phyloP scores from a whole-genome alignment of 148 eudicot genomes.

The Amaranthus cruentus region DNA sequence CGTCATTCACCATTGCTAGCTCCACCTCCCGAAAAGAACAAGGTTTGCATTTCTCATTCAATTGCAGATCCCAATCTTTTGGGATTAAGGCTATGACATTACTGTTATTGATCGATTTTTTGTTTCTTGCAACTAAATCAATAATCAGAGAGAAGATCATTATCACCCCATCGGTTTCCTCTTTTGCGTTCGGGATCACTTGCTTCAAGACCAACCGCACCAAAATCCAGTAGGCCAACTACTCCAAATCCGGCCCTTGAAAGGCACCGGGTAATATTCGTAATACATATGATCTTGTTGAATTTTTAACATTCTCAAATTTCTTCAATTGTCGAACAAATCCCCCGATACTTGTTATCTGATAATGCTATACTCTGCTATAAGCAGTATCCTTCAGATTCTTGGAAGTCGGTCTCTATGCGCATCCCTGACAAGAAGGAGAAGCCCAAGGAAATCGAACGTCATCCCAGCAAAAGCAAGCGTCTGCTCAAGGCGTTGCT shows the following conservation, averaged over 20 bases:
- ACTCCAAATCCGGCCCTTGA: constrained; percentile 48
- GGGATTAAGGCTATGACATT: not conserved
- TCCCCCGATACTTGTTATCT: not conserved
- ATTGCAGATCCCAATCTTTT: too few species aligned
- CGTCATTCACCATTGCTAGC: constrained; percentile 44
- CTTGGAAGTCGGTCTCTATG: constrained; percentile 74
- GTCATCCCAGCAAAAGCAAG: constrained; percentile 72
- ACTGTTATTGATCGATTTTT: not conserved
- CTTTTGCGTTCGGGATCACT: constrained; percentile 73
- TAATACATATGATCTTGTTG: not conserved
- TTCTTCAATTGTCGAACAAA: too few species aligned
- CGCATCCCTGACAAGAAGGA: constrained; percentile 47
- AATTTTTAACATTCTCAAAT: not conserved
- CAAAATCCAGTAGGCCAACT: constrained; percentile 39
- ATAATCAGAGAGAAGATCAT: constrained; percentile 58
- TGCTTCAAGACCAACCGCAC: constrained; percentile 52
- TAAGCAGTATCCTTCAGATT: constrained; percentile 45
- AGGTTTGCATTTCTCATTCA: constrained; percentile 35
- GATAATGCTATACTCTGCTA: constrained; percentile 3
- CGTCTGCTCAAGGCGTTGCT: constrained; percentile 89
- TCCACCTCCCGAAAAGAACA: constrained; percentile 49
- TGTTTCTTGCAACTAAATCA: too few species aligned
- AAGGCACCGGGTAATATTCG: constrained; percentile 47
- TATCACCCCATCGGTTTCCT: constrained; percentile 76
- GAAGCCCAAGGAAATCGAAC: constrained; percentile 46